A percentile compares a stretch with the other conserved stretches of the same genome.
Evolutionary conservation across 345 rosid genomes (phyloP).

Genomic region (Populus simonii): DNA sequence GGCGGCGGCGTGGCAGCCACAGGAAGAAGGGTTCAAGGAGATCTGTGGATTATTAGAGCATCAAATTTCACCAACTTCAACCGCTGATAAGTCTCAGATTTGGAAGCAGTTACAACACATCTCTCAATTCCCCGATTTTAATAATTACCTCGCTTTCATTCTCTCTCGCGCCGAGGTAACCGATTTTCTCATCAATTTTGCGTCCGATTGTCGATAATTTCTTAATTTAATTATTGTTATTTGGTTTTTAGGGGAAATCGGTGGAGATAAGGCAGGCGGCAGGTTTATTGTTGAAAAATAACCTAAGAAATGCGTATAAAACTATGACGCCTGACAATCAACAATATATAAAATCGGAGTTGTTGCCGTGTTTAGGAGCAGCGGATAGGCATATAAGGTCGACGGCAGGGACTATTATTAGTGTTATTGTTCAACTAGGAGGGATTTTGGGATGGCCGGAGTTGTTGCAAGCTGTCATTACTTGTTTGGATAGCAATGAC

Average conservation of each 20-base stretch:
- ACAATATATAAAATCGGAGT: conserved; percentile 66
- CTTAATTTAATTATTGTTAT: not conserved
- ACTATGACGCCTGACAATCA: conserved; percentile 62
- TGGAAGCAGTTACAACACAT: conserved; percentile 91
- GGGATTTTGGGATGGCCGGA: conserved; percentile 85
- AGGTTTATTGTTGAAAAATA: conserved; percentile 88
- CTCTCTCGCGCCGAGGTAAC: conserved; percentile 83
- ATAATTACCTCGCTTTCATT: conserved; percentile 89
- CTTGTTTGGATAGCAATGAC: conserved; percentile 85
- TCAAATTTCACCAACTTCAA: conserved; percentile 83
- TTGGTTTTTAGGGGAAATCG: conserved; percentile 58
- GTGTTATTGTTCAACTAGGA: conserved; percentile 69
- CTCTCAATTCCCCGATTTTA: conserved; percentile 93
- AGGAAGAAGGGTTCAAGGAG: conserved; percentile 76
- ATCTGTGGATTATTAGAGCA: conserved; percentile 79
- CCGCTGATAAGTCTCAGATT: conserved; percentile 85
- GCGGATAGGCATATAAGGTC: conserved; percentile 79
- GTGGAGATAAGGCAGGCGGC: conserved; percentile 96
- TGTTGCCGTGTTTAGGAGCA: conserved; percentile 90
- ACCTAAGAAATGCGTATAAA: conserved; percentile 63
- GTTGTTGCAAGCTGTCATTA: conserved; percentile 71
- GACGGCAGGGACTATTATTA: conserved; percentile 82
- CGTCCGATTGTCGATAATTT: not conserved
- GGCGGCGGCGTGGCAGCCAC: conserved; percentile 75
- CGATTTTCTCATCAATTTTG: not conserved